Evolutionary conservation across 2,329 filamentous ascomycete species (phyloP).

Genomic region (Scedosporium apiospermum): DNA sequence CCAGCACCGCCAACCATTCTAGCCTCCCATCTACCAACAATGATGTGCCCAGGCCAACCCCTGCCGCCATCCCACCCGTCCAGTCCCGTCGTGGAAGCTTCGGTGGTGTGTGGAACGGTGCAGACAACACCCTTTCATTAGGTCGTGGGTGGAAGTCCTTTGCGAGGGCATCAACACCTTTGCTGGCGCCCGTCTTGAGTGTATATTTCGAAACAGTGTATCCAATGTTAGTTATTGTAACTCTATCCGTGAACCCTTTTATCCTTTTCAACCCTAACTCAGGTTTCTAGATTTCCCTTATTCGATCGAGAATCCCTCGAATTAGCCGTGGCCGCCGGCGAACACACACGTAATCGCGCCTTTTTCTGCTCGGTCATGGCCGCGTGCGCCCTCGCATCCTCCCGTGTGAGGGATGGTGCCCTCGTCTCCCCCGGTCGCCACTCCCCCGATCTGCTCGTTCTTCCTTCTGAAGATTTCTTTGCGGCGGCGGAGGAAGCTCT

Average conservation of each 20-base stretch:
- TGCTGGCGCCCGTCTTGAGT: constrained; percentile 26
- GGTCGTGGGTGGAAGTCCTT: constrained; percentile 6
- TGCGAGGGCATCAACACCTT: constrained; percentile 3
- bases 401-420: constrained; percentile 39
- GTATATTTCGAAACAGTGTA: constrained; percentile 45
- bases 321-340: constrained; percentile 25
- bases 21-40: background rate
- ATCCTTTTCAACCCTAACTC: background rate
- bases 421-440: constrained; percentile 26
- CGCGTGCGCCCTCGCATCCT: constrained; percentile 37
- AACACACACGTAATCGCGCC: constrained; percentile 31
- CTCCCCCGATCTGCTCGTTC: constrained; percentile 29
- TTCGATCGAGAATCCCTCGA: constrained; percentile 37
- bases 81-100: background rate
- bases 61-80: constrained; percentile 5
- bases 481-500: constrained; percentile 12
- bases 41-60: background rate
- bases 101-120: background rate
- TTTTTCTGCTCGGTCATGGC: constrained; percentile 43
- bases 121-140: background rate
- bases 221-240: constrained; percentile 23
- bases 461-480: constrained; percentile 14
- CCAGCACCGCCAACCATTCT: background rate
- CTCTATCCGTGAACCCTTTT: background rate
- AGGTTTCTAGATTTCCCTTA: constrained; percentile 28